Evolutionary conservation across 2,329 filamentous ascomycete species (phyloP).

Genomic region (Huntiella omanensis): DNA sequence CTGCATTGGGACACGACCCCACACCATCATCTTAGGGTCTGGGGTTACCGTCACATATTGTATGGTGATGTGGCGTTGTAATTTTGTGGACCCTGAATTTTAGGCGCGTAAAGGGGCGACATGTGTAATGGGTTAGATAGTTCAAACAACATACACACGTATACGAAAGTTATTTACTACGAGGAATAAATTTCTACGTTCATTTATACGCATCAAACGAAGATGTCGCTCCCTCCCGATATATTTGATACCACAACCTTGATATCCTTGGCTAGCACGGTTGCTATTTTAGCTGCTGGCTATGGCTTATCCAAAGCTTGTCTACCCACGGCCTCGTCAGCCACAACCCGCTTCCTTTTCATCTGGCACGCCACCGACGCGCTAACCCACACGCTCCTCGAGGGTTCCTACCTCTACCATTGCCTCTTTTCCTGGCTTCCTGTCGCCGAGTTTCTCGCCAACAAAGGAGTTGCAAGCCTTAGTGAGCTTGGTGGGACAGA

Average conservation of each 20-base stretch:
- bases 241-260: slow-evolving; percentile 42
- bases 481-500: slow-evolving; percentile 9
- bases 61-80: too few species aligned
- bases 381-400: slow-evolving; percentile 76
- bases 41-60: too few species aligned
- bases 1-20: too few species aligned
- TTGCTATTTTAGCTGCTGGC: slow-evolving; percentile 25
- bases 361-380: slow-evolving; percentile 91
- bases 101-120: too few species aligned
- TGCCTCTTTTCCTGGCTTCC: slow-evolving; percentile 56
- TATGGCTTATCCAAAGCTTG: slow-evolving; percentile 16
- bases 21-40: too few species aligned
- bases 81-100: too few species aligned
- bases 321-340: slow-evolving; percentile 29
- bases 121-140: too few species aligned
- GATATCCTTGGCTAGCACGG: slow-evolving; percentile 35
- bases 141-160: too few species aligned
- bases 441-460: slow-evolving; percentile 9
- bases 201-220: background rate
- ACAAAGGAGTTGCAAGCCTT: slow-evolving; percentile 1
- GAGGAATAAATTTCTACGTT: too few species aligned
- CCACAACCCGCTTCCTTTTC: slow-evolving; percentile 57
- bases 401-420: slow-evolving; percentile 82
- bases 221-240: slow-evolving; percentile 26
- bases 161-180: too few species aligned